Evolutionary conservation across 768 basidiomycete genomes (phyloP).

Genomic region (Pleurotus salmoneostramineus): DNA sequence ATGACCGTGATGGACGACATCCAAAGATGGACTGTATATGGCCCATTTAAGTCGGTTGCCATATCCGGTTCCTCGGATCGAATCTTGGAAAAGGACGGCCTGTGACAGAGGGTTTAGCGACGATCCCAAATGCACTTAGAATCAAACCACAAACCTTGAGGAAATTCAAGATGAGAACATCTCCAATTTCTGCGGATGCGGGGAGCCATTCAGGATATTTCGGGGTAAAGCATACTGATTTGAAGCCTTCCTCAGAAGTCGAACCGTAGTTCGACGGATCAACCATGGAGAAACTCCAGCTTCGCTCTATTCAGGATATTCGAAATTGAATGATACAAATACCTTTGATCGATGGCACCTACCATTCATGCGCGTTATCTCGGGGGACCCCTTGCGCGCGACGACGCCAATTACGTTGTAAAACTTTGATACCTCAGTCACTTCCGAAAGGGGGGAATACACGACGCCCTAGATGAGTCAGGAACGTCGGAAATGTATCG

Average conservation of each 20-base stretch:
- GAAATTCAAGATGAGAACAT: conserved; percentile 1
- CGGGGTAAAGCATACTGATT: conserved; percentile 50
- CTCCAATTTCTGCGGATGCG: conserved; percentile 17
- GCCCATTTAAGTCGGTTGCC: conserved; percentile 50
- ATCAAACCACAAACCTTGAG: conserved; percentile 4
- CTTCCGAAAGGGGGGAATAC: background rate
- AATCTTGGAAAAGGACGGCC: conserved; percentile 27
- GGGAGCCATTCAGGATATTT: conserved; percentile 48
- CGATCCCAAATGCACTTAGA: background rate
- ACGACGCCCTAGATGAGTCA: background rate
- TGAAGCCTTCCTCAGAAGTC: conserved; percentile 23
- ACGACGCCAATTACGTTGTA: conserved; percentile 12
- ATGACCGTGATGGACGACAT: conserved; percentile 33
- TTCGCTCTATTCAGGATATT: conserved; percentile 35
- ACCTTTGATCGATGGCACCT: background rate
- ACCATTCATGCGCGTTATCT: conserved; percentile 17
- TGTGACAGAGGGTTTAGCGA: conserved; percentile 13
- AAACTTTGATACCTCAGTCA: background rate
- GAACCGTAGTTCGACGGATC: conserved; percentile 43
- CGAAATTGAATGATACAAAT: too few species aligned
- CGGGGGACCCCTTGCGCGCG: conserved; percentile 6
- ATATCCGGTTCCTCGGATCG: conserved; percentile 38
- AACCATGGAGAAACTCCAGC: conserved; percentile 37
- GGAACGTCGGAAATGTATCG: background rate
- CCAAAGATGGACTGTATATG: conserved; percentile 38